Evolutionary conservation across 2,329 filamentous ascomycete genomes (phyloP).

Genomic region (Penicillium polonicum): DNA sequence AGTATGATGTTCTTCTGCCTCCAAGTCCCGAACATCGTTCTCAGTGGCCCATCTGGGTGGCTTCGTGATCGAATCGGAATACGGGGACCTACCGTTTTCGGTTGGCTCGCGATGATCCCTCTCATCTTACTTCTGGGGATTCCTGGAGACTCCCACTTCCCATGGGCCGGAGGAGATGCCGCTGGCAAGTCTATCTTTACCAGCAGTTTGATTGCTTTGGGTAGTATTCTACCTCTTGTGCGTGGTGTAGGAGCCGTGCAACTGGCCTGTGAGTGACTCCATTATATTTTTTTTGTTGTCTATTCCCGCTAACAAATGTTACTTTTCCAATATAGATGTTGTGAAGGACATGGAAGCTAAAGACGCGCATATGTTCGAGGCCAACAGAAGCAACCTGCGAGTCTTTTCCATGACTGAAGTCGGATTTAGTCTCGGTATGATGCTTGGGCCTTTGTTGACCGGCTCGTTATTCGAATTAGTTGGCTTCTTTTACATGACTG

Average conservation of each 20-base stretch:
- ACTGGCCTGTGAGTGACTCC: constrained; percentile 24
- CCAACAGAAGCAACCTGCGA: constrained; percentile 26
- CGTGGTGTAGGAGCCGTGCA: constrained; percentile 30
- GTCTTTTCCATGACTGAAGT: constrained; percentile 24
- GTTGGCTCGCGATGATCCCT: constrained; percentile 19
- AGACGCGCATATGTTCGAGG: constrained; percentile 27
- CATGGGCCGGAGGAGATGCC: constrained; percentile 23
- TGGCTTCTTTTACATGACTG: constrained; percentile 21
- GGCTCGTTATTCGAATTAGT: constrained; percentile 20
- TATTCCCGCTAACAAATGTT: neutral
- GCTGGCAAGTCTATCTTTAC: constrained; percentile 25
- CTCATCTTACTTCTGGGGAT: constrained; percentile 28
- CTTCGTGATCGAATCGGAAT: constrained; percentile 32
- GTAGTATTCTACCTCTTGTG: constrained; percentile 21
- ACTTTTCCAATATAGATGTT: constrained; percentile 12
- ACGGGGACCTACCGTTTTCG: constrained; percentile 20
- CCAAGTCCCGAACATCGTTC: constrained; percentile 57
- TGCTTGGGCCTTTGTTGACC: constrained; percentile 25
- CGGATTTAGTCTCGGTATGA: constrained; percentile 23
- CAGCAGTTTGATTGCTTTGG: constrained; percentile 18
- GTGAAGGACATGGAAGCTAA: constrained; percentile 20
- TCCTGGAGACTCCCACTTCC: constrained; percentile 24
- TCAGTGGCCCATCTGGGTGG: constrained; percentile 59
- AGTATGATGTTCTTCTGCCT: constrained; percentile 59
- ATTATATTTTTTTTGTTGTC: neutral